Evolutionary conservation across 805 yeast species (phyloP), one percentile per base, ranked within the genome.

Genomic region (Candida suzukii): DNA sequence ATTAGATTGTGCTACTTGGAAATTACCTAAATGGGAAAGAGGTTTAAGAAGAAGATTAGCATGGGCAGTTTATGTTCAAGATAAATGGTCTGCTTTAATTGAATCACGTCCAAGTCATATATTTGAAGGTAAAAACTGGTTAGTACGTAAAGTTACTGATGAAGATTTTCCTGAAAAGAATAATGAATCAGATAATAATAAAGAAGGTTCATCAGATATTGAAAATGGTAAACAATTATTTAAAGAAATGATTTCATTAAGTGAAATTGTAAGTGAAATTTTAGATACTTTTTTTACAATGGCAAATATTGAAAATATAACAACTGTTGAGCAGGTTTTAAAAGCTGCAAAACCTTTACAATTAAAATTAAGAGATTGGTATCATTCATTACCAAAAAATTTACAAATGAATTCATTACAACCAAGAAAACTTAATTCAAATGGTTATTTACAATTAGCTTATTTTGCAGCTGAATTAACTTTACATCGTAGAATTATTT

Each of bases 51-150:
- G 87, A 51, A 70, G 98, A 44, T 63, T 91, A 38, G 95, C 97
- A 1, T 91, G 99, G 98, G 97, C 97, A 0, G 93, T 88, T 1
- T 91, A 78, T 70, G 68, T 84, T 39, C 95, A 88, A 59, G 96
- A 88, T 54, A 88, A 90, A 57, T 91, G 98, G 98, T 71, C 83
- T 10, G 69, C 95, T 1, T 63, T 90, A 38, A 76, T 79, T 40
- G 95, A 87, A 54, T 78, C 90, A 0, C 68, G 96, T 34, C 95
- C 96, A 2, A 82, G 95, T 0, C 95, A 88, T 59, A 72, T 83
- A 28, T 74, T 79, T 18, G 69, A 77, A 42, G 82, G 80, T 2
- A 64, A 71, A 41, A 85, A 88, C 56, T 91, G 98, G 97, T 67
- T 82, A 32, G 93, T 90, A 4, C 68, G 73, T 37, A 68, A 76